A percentile compares a stretch with the other conserved stretches of the same genome.
Evolutionary conservation across 305 asterid species (phyloP).

Genomic region (Fraxinus nigra): DNA sequence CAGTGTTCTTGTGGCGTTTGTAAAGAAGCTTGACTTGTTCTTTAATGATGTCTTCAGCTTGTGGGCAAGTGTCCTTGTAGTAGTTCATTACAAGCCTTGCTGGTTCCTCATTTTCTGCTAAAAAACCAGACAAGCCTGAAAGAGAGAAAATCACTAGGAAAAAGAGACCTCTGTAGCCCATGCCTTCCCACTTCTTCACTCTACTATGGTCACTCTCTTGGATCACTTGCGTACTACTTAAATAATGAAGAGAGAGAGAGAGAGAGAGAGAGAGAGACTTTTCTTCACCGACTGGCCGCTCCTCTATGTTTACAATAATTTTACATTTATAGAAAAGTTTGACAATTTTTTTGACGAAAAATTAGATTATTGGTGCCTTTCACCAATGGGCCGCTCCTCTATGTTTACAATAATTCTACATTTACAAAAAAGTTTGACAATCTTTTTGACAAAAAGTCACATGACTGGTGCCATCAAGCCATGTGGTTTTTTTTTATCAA

Average conservation of each 20-base stretch:
- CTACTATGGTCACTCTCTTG: neutral
- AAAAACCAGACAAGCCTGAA: conserved; percentile 29
- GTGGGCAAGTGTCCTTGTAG: conserved; percentile 91
- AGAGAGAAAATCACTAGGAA: conserved; percentile 40
- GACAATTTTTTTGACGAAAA: too few species aligned
- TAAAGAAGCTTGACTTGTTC: conserved; percentile 89
- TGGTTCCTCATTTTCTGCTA: conserved; percentile 41
- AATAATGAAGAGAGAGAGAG: neutral
- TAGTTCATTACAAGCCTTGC: conserved; percentile 67
- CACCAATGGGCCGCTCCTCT: too few species aligned
- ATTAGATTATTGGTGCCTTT: too few species aligned
- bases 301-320: neutral
- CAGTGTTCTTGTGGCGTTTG: conserved; percentile 99
- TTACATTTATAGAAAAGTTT: too few species aligned
- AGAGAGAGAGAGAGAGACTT: neutral
- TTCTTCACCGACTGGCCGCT: neutral
- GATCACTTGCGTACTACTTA: neutral
- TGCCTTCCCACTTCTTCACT: conserved; percentile 3
- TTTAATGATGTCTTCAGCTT: conserved; percentile 89
- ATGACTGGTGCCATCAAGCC: too few species aligned
- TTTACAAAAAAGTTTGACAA: too few species aligned
- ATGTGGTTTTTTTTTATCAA: too few species aligned
- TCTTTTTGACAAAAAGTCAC: too few species aligned
- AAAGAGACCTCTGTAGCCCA: conserved; percentile 47
- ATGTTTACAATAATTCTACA: too few species aligned